Evolutionary conservation across 345 rosid species (phyloP).

Genomic region (Hibiscus mutabilis): DNA sequence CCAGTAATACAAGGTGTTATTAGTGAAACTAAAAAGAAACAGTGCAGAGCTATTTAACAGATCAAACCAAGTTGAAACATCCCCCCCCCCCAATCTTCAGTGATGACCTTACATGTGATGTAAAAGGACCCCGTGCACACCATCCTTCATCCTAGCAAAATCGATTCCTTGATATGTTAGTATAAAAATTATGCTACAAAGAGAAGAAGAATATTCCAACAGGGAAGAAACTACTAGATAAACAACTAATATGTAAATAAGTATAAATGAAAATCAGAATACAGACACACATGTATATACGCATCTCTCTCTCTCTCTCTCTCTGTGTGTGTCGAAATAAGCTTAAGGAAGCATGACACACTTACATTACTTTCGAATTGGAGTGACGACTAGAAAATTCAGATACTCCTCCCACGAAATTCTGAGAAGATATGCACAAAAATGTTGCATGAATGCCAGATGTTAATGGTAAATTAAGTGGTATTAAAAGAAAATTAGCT

Average conservation of each 20-base stretch:
- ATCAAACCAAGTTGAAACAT: constrained; percentile 11
- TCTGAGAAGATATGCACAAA: constrained; percentile 35
- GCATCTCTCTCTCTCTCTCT: not conserved
- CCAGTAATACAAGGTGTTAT: constrained; percentile 1
- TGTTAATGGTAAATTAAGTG: not conserved
- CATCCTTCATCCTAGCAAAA: constrained; percentile 60
- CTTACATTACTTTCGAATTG: constrained; percentile 69
- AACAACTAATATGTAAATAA: not conserved
- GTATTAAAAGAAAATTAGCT: not conserved
- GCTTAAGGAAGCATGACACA: not conserved
- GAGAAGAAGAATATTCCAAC: not conserved
- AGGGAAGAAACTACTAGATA: not conserved
- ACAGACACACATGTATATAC: not conserved
- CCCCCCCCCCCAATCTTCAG: not conserved
- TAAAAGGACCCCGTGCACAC: constrained; percentile 56
- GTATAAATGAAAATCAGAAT: too few species aligned
- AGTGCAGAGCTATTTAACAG: not conserved
- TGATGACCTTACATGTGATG: constrained; percentile 63
- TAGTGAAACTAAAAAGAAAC: not conserved
- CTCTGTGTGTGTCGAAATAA: not conserved
- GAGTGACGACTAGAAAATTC: constrained; percentile 75
- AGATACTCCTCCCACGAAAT: constrained; percentile 87
- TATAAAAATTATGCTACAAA: constrained; percentile 7
- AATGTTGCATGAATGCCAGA: not conserved
- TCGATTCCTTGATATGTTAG: constrained; percentile 14